Conservation (phyloP, 352 stramenopile species). For the Poterioochromonas sp. region DNA sequence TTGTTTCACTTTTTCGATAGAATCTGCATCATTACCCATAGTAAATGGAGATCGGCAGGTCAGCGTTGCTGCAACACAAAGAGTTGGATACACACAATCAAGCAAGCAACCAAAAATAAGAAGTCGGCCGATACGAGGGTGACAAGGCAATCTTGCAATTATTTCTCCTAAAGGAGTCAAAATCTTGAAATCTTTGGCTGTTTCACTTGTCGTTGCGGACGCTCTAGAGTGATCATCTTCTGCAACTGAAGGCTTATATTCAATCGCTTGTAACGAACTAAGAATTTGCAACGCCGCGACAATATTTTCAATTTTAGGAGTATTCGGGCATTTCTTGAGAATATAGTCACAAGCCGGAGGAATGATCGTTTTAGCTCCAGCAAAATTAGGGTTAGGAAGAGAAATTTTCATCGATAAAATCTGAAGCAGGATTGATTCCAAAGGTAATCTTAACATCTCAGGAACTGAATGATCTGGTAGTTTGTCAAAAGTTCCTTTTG, state of each 20-base stretch:
- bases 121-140: conserved; percentile 75
- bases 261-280: background rate
- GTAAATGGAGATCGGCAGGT: background rate
- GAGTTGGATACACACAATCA: conserved; percentile 33
- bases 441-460: conserved; percentile 51
- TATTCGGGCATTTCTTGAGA: background rate
- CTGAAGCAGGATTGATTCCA: conserved; percentile 50
- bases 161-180: conserved; percentile 63
- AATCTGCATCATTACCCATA: background rate
- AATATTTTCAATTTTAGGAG: background rate
- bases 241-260: background rate
- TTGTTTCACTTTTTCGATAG: no score
- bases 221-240: background rate
- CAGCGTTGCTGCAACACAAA: conserved; percentile 33
- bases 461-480: conserved; percentile 37
- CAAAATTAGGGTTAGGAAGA: background rate
- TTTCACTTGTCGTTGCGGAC: background rate
- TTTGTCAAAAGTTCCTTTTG: background rate
- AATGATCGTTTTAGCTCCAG: background rate
- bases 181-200: conserved; percentile 34
- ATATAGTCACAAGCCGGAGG: background rate
- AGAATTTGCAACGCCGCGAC: background rate
- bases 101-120: conserved; percentile 49
- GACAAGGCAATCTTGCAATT: conserved; percentile 72
- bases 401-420: conserved; percentile 42